Evolutionary conservation across 2,329 filamentous ascomycete species (phyloP).

Genomic region (Paradendryphiella salina): DNA sequence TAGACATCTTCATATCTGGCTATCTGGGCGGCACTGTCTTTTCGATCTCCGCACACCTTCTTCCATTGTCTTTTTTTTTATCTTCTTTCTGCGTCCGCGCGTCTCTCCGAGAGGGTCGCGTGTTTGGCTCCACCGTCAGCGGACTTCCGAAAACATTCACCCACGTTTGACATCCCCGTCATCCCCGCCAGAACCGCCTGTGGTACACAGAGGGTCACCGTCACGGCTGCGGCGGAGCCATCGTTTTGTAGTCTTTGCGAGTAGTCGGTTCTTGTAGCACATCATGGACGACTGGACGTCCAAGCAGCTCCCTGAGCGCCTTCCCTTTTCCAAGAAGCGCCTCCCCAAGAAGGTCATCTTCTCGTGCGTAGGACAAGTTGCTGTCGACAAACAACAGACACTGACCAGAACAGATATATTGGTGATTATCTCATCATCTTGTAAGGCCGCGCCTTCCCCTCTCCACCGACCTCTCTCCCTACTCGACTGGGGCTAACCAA

Average conservation of each 20-base stretch:
- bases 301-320: constrained; percentile 49
- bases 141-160: constrained; percentile 15
- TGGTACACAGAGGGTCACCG: constrained; percentile 4
- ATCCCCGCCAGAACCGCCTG: constrained; percentile 9
- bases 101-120: constrained; percentile 37
- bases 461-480: constrained; percentile 44
- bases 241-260: constrained; percentile 3
- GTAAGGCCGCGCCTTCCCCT: constrained; percentile 45
- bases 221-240: constrained; percentile 7
- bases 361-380: constrained; percentile 49
- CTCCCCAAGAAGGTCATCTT: constrained; percentile 56
- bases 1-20: constrained; percentile 9
- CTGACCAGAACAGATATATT: constrained; percentile 54
- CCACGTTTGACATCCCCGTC: constrained; percentile 7
- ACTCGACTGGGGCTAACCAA: constrained; percentile 14
- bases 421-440: constrained; percentile 63
- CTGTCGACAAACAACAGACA: neutral
- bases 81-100: constrained; percentile 26
- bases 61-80: constrained; percentile 7
- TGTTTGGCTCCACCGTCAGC: constrained; percentile 27
- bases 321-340: constrained; percentile 59
- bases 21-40: constrained; percentile 20
- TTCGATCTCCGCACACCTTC: constrained; percentile 10
- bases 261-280: constrained; percentile 27
- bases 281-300: constrained; percentile 43